Evolutionary conservation across 2,329 filamentous ascomycete genomes (phyloP), one percentile per base, ranked within the genome.

Genomic region (Pseudogymnoascus destructans): DNA sequence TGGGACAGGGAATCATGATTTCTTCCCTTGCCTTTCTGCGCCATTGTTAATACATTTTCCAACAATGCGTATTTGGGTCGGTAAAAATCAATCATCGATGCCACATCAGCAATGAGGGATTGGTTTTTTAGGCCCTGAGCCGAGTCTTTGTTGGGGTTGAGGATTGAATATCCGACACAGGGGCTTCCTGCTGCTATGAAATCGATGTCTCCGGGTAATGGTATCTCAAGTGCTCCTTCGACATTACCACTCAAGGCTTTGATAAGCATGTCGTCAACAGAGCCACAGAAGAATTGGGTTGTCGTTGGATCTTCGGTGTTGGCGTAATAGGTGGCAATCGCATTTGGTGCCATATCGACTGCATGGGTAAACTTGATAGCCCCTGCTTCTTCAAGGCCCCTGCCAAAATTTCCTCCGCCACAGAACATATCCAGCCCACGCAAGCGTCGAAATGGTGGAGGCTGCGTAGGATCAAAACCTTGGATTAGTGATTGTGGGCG

Each of bases 31-130:
- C 73, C 15, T 73, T 72, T 21, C 66, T 73, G 52, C 72, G 76
- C 77, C 72, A 92, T 88, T 0, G 73, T 75, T 0, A 79, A 71
- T 0, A 95, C 89, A 63, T 95, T 95, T 68, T 95, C 89, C 0
- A 95, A 75, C 0, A 92, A 63, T 0, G 83, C 86, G 66, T 87
- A 92, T n/a, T 79, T 75, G 0, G 89, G 88, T 0, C 84, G 78
- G 63, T 88, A 90, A 0, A 89, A 71, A 62, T 95, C 88, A 1
- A 92, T 74, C 60, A 79, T 88, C 0, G 87, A 82, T 0, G 83
- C 84, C 35, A 92, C 88, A 0, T 86, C 86, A 0, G 86, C 87
- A 0, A 93, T 79, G 27, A 93, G 79, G 0, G 87, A 91, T 32
- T 86, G 85, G 66, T 93, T 89, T 60, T 81, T 80, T 5, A 82